Evolutionary conservation across 2,329 filamentous ascomycete species (phyloP), one percentile per base, ranked within the genome.

Genomic region (Epichloe bromicola): DNA sequence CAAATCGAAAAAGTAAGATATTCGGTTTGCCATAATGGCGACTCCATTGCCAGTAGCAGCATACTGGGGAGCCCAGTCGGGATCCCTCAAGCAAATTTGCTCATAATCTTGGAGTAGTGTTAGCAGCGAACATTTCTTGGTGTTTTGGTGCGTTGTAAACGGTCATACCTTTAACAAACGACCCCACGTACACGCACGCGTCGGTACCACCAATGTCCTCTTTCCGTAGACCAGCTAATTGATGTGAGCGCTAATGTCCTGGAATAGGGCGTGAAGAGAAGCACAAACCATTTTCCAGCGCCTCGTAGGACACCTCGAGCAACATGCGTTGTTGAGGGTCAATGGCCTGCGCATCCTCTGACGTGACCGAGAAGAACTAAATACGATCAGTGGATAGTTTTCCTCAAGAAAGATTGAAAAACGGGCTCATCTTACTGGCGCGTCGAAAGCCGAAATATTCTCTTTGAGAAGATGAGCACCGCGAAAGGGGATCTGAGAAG

Each of bases 1-100:
- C 15, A 80, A 63, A 55, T 80, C 71, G 60, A 76, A 78, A 52
- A 68, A 72, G 58, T 79, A 75, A 0, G 75, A 79, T 12, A 80
- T 68, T 0, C 76, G 69, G 57, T 80, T 80, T 3, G 75, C 69
- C 61, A 79, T 67, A 50, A 79, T 74, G 52, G 74, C 73, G 44
- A 72, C 71, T 4, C 73, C 73, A 17, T 72, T 74, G 7, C 76
- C 76, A 0, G 74, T 78, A 6, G 75, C 74, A 40, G 74, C 71
- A 61, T 78, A 74, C 50, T 72, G 68, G 0, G 74, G 74, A 38
- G 71, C 69, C 57, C 67, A 72, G 46, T 76, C 71, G 3, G 70
- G 67, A 54, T 79, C 76, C 19, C 70, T 65, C 37, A 74, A 65
- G n/a, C 69, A 71, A 7, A 74, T 63, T 51, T 74, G 70, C 53